Percentiles rank a stretch among this genome's conserved stretches.
Conservation (phyloP, 768 basidiomycete species). For the Tulasnella sp. region DNA sequence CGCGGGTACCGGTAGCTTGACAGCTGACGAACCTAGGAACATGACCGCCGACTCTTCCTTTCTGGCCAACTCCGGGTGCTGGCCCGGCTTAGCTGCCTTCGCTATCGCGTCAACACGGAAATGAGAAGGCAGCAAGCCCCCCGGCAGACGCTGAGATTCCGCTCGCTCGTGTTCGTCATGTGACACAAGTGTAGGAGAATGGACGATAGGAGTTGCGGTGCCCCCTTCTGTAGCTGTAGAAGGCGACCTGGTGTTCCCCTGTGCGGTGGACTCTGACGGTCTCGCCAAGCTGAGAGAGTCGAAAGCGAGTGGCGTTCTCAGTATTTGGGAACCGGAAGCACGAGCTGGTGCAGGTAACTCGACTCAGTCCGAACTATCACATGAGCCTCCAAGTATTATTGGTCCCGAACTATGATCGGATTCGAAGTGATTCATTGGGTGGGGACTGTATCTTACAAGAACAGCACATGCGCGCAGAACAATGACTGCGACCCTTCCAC, state of each 20-base stretch:
- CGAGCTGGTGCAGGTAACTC: slow-evolving; percentile 69
- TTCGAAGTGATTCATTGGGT: slow-evolving; percentile 36
- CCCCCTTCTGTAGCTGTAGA: background rate
- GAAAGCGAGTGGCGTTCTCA: slow-evolving; percentile 1
- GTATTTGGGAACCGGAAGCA: too few species aligned
- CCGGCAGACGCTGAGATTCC: background rate
- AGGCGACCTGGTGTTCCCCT: slow-evolving; percentile 1
- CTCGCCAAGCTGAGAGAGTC: slow-evolving; percentile 16
- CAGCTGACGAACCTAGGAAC: slow-evolving; percentile 29
- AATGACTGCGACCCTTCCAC: slow-evolving; percentile 12
- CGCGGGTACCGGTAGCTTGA: slow-evolving; percentile 28
- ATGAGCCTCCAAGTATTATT: slow-evolving; percentile 51
- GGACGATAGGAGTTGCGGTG: slow-evolving; percentile 23
- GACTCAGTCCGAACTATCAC: slow-evolving; percentile 58
- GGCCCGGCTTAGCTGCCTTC: slow-evolving; percentile 26
- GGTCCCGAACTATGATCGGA: slow-evolving; percentile 54
- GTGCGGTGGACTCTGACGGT: slow-evolving; percentile 15
- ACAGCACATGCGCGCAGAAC: slow-evolving; percentile 11
- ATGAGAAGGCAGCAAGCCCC: background rate
- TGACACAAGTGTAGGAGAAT: slow-evolving; percentile 50
- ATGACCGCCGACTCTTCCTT: slow-evolving; percentile 25
- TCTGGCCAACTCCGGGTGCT: slow-evolving; percentile 22
- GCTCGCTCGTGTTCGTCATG: slow-evolving; percentile 31
- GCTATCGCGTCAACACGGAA: slow-evolving; percentile 28
- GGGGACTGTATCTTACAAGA: background rate